These are phyloP conservation scores for Aspergillus oerlinghausenensis DNA, from an alignment of 2,329 filamentous ascomycete species.

Conservation along the genomic window DNA sequence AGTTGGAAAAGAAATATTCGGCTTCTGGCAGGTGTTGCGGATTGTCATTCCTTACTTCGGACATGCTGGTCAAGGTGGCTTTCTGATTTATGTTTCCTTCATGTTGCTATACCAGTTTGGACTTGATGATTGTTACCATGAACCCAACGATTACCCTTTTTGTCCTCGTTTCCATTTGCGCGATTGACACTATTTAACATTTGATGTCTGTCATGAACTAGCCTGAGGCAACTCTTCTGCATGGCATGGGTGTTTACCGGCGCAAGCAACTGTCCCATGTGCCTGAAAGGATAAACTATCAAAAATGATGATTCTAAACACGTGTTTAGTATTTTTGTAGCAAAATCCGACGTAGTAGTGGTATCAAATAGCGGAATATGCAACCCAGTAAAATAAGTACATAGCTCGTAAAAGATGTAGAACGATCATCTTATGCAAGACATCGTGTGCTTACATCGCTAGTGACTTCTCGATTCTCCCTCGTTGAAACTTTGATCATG, in stretches of 20 bases:
- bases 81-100: slow-evolving; percentile 18
- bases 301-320: slow-evolving; percentile 1
- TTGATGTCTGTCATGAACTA: slow-evolving; percentile 29
- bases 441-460: not conserved
- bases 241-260: slow-evolving; percentile 37
- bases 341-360: not conserved
- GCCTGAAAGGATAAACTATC: slow-evolving; percentile 12
- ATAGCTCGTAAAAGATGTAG: not conserved
- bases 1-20: not conserved
- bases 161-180: slow-evolving; percentile 7
- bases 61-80: slow-evolving; percentile 18
- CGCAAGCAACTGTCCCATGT: slow-evolving; percentile 25
- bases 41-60: slow-evolving; percentile 10
- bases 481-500: slow-evolving; percentile 17
- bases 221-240: slow-evolving; percentile 26
- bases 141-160: slow-evolving; percentile 4
- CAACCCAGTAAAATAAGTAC: not conserved
- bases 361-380: not conserved
- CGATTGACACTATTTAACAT: slow-evolving; percentile 10
- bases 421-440: not conserved
- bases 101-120: slow-evolving; percentile 17
- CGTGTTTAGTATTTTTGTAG: not conserved
- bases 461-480: slow-evolving; percentile 10
- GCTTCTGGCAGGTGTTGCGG: slow-evolving; percentile 19
- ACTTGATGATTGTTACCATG: slow-evolving; percentile 10